Evolutionary conservation across 73 alveolate species (phyloP), one percentile per base, ranked within the genome.

Genomic region (Paramecium bursaria): DNA sequence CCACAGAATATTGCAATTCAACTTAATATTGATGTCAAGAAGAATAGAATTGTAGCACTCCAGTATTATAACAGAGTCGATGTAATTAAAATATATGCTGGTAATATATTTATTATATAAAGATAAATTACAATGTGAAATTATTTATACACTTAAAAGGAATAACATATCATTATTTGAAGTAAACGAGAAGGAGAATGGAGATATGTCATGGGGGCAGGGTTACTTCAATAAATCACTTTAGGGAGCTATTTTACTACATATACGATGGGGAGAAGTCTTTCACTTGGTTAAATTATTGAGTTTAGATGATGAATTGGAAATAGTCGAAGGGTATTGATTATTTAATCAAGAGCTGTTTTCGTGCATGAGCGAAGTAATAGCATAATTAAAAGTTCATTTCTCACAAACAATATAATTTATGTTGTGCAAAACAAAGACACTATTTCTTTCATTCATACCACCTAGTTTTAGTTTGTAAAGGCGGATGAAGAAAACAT

Each of bases 251-350:
- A 33, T 39, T 39, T 42, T 67, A 21, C 27, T 67, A 15, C 44
- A 44, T 19, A 33, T 31, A 15, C 17, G 82, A 31, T 67, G 82
- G 82, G 82, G 82, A 19, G 82, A 67, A 4, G 1, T 67, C 7
- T 67, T 67, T 39, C 82, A 67, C 44, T 42, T 67, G 44, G 82
- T 67, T 2, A 67, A 67, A 67, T 67, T 53, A 11, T 39, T 67
- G 55, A 67, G 44, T 10, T 39, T 67, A 7, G 82, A 67, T 19
- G 82, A 67, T 1, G 82, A 67, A 1, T 21, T 67, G 7, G 82
- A 67, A 39, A 67, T 67, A 25, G 82, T 67, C 21, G 82, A 67
- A 19, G 82, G 82, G 82, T 67, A 67, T 2, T 67, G 5, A 11
- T 35, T 5, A 67, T 10, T 35, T 15, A 3, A 67, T 35, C 3